phyloP scores from a whole-genome alignment of 139 green algal genomes.

The Klebsormidium nitens region DNA sequence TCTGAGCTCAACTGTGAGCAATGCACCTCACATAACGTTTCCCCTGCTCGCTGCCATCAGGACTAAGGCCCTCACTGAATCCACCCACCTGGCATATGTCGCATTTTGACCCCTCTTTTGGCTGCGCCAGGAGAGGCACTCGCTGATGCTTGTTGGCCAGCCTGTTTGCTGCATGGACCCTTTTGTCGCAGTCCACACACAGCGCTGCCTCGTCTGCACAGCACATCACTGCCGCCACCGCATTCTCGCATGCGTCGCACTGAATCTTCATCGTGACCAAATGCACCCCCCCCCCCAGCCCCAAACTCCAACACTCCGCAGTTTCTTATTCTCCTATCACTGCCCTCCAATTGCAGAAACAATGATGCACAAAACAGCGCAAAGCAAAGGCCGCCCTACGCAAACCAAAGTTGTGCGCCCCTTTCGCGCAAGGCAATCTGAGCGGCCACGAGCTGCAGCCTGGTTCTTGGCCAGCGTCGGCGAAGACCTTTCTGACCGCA shows the following conservation, averaged over 20 bases:
- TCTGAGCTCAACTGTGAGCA: background rate
- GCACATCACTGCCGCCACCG: constrained; percentile 34
- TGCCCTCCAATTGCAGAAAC: no score
- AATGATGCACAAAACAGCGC: no score
- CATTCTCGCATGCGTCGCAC: constrained; percentile 41
- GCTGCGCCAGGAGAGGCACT: constrained; percentile 9
- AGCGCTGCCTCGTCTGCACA: constrained; percentile 39
- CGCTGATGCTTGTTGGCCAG: constrained; percentile 35
- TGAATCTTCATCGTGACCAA: constrained; percentile 23
- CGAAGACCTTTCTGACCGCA: no score
- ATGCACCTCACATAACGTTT: background rate
- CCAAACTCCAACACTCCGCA: no score
- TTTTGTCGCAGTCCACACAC: constrained; percentile 34
- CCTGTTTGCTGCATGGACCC: constrained; percentile 38
- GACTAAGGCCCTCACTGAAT: background rate
- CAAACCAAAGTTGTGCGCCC: no score
- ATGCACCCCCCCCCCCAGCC: background rate
- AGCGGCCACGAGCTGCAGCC: no score
- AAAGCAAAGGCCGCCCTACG: no score
- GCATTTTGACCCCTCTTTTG: no score
- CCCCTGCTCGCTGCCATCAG: background rate
- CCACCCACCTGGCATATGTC: constrained; percentile 38
- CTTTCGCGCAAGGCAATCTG: no score
- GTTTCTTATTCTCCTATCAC: no score
- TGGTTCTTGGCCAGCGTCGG: no score